These are phyloP conservation scores for Suillus discolor DNA, from an alignment of 768 basidiomycete genomes.

Conservation along the genomic window DNA sequence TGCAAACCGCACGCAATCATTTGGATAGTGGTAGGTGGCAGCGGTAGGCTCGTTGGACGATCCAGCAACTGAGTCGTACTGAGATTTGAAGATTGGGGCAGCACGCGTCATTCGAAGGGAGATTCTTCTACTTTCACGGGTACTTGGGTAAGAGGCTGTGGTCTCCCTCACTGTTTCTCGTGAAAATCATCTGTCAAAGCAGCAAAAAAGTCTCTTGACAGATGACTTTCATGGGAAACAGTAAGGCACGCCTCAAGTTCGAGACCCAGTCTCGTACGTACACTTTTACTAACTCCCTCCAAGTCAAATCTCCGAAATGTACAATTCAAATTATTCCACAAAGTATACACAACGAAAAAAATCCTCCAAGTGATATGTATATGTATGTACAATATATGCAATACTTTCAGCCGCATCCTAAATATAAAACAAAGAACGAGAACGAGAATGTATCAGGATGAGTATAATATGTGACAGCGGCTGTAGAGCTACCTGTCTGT, in stretches of 20 bases:
- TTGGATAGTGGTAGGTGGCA: background rate
- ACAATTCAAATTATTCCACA: background rate
- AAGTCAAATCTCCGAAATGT: background rate
- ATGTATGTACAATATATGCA: too few relatives aligned
- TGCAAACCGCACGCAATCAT: too few relatives aligned
- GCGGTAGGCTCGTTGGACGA: background rate
- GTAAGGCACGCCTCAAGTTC: background rate
- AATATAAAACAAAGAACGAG: background rate
- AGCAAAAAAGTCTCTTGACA: background rate
- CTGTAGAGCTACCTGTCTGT: background rate
- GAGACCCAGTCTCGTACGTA: too few relatives aligned
- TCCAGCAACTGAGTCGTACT: background rate
- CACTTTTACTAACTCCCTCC: too few relatives aligned
- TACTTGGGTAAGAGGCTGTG: background rate
- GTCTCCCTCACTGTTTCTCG: too few relatives aligned
- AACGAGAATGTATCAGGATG: background rate
- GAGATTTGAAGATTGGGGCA: background rate
- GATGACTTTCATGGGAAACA: too few relatives aligned
- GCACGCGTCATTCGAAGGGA: background rate
- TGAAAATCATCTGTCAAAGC: too few relatives aligned
- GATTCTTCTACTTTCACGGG: background rate
- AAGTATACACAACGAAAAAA: background rate
- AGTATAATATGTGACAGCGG: conserved; percentile 2
- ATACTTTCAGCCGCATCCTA: too few relatives aligned
- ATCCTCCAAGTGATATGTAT: background rate